Evolutionary conservation across 1,284 basidiomycete species (phyloP).

Genomic region (Cerrena zonata): DNA sequence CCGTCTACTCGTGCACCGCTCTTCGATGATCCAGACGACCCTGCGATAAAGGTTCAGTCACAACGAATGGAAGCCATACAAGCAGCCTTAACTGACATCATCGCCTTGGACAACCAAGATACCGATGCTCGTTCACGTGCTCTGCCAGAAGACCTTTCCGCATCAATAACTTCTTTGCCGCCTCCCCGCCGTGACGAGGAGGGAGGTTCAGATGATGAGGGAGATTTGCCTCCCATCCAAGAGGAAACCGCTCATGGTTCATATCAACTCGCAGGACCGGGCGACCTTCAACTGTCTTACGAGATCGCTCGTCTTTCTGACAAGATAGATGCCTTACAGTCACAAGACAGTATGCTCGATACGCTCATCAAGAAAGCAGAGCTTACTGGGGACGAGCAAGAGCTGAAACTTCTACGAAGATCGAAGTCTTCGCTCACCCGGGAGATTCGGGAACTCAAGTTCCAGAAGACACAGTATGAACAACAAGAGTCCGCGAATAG

Average conservation of each 20-base stretch:
- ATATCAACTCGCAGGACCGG: slow-evolving; percentile 73
- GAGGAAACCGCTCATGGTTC: slow-evolving; percentile 45
- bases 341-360: slow-evolving; percentile 79
- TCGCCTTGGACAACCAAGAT: slow-evolving; percentile 69
- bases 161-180: slow-evolving; percentile 15
- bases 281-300: slow-evolving; percentile 78
- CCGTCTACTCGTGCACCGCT: slow-evolving; percentile 62
- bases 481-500: slow-evolving; percentile 84
- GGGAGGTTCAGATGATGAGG: slow-evolving; percentile 30
- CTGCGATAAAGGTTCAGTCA: slow-evolving; percentile 53
- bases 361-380: slow-evolving; percentile 90
- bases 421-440: slow-evolving; percentile 77
- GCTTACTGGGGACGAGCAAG: slow-evolving; percentile 82
- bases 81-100: slow-evolving; percentile 89
- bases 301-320: slow-evolving; percentile 74
- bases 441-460: slow-evolving; percentile 78
- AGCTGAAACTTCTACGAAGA: slow-evolving; percentile 75
- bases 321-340: slow-evolving; percentile 70
- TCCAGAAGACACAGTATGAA: slow-evolving; percentile 87
- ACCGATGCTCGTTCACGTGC: slow-evolving; percentile 16
- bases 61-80: slow-evolving; percentile 89
- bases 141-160: slow-evolving; percentile 14
- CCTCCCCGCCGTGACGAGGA: slow-evolving; percentile 31
- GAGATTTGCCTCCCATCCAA: slow-evolving; percentile 30
- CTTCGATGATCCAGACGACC: slow-evolving; percentile 73